Conservation (phyloP, 176 grass and related monocot species). For the Cenchrus americanus region DNA sequence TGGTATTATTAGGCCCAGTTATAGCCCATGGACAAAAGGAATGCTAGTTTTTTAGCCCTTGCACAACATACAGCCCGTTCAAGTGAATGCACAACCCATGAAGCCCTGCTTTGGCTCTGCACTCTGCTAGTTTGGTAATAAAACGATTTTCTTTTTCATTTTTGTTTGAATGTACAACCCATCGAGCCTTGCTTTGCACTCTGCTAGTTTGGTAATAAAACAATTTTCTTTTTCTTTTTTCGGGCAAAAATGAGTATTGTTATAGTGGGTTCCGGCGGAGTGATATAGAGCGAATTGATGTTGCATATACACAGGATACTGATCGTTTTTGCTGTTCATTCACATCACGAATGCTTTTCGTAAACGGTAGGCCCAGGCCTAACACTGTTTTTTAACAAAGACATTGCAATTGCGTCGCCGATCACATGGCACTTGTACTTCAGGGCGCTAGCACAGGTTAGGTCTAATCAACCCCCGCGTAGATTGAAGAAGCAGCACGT, state of each 20-base stretch:
- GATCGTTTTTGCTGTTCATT: background rate
- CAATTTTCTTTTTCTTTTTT: too few species aligned
- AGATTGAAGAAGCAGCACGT: background rate
- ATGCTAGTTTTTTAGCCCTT: too few species aligned
- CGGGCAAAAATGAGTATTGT: too few species aligned
- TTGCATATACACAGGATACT: background rate
- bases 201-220: background rate
- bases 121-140: background rate
- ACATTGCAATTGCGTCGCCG: background rate
- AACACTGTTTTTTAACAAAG: background rate
- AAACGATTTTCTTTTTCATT: too few species aligned
- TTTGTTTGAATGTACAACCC: too few species aligned
- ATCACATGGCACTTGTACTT: constrained; percentile 24
- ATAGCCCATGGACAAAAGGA: too few species aligned
- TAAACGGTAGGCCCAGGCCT: background rate
- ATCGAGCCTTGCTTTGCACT: too few species aligned
- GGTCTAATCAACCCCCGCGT: background rate
- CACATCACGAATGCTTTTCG: background rate
- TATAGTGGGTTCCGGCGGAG: background rate
- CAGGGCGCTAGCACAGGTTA: background rate
- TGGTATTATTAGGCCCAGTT: too few species aligned
- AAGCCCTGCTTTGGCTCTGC: too few species aligned
- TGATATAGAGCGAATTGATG: background rate
- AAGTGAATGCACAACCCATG: too few species aligned
- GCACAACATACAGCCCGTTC: too few species aligned